phyloP scores from a whole-genome alignment of 495 filamentous ascomycete species.

The Neurospora sublineolata region DNA sequence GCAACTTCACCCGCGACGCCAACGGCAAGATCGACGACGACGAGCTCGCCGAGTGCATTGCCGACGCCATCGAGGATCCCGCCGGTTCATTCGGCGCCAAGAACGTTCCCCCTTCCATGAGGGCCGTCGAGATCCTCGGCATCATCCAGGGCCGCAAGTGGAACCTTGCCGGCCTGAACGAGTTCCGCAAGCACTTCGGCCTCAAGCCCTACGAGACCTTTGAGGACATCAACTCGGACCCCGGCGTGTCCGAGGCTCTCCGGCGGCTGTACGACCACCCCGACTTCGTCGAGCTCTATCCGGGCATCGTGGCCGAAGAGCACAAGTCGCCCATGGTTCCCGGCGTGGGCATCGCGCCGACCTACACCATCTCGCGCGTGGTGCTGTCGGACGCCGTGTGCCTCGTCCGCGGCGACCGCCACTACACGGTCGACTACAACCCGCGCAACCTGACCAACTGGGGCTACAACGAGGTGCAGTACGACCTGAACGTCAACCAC shows the following conservation, averaged over 20 bases:
- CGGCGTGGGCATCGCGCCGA: constrained; percentile 70
- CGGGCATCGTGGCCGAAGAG: constrained; percentile 72
- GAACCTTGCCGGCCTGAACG: constrained; percentile 76
- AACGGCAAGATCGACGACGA: constrained; percentile 52
- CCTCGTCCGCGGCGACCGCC: constrained; percentile 76
- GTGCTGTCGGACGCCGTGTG: constrained; percentile 79
- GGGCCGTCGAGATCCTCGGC: constrained; percentile 69
- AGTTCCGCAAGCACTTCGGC: constrained; percentile 74
- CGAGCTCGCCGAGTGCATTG: constrained; percentile 56
- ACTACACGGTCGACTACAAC: constrained; percentile 68
- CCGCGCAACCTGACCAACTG: constrained; percentile 72
- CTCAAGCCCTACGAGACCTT: constrained; percentile 66
- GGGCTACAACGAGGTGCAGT: constrained; percentile 43
- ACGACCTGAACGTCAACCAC: constrained; percentile 52
- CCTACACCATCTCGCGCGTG: constrained; percentile 71
- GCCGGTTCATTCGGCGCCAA: constrained; percentile 58
- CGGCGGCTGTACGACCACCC: constrained; percentile 67
- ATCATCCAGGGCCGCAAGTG: constrained; percentile 76
- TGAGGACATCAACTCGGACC: constrained; percentile 74
- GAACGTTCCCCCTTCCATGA: constrained; percentile 62
- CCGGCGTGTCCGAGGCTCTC: constrained; percentile 58
- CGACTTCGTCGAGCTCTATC: constrained; percentile 63
- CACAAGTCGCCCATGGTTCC: constrained; percentile 62
- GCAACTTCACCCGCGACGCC: constrained; percentile 3
- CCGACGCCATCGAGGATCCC: constrained; percentile 51